Evolutionary conservation across 1,284 basidiomycete species (phyloP).

Genomic region (Fomitopsis schrenkii): DNA sequence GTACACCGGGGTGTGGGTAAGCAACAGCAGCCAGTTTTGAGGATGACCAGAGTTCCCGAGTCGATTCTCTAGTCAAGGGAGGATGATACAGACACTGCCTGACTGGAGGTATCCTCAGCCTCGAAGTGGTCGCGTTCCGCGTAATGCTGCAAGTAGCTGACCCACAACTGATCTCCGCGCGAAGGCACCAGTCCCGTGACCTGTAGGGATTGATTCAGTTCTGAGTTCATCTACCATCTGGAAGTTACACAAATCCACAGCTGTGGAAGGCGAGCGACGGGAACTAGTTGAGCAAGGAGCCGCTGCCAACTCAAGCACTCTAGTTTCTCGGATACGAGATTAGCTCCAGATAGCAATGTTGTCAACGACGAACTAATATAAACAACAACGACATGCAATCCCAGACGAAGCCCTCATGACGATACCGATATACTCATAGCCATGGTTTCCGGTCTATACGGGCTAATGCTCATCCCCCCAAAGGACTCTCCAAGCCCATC

Average conservation of each 20-base stretch:
- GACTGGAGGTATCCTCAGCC: background rate
- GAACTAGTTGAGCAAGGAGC: no score
- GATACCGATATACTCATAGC: constrained; percentile 1
- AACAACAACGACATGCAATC: background rate
- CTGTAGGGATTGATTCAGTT: background rate
- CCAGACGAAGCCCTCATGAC: background rate
- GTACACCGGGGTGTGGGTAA: background rate
- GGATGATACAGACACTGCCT: background rate
- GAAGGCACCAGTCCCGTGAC: background rate
- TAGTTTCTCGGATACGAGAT: no score
- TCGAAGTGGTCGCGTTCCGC: constrained; percentile 1
- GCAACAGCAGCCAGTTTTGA: no score
- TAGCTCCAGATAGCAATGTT: background rate
- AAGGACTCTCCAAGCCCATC: constrained; percentile 57
- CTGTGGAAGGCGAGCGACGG: no score
- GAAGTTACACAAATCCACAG: no score
- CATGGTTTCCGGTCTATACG: constrained; percentile 25
- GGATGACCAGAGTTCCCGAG: background rate
- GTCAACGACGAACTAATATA: background rate
- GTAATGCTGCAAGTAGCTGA: background rate
- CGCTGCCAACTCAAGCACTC: no score
- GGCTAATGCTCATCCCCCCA: constrained; percentile 79
- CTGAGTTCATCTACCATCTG: background rate
- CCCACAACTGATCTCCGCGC: background rate
- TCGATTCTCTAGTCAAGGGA: background rate